Conservation (phyloP, 192 early-diverging fungal genomes). For the Entomortierella lignicola region DNA sequence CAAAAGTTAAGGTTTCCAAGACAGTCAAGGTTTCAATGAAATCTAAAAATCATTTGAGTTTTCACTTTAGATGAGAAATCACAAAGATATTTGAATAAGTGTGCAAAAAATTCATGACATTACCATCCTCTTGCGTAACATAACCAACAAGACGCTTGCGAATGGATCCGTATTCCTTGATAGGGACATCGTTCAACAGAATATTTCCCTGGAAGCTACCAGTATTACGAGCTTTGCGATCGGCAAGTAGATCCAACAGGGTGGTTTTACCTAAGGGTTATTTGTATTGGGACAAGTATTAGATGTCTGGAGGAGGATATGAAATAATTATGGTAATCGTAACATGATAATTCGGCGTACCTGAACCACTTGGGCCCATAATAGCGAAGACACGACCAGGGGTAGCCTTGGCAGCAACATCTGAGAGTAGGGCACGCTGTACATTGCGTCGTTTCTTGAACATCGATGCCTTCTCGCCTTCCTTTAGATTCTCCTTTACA, state of each 20-base stretch:
- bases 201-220: conserved; percentile 63
- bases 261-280: conserved; percentile 68
- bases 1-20: conserved; percentile 78
- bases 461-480: conserved; percentile 28
- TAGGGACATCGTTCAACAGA: conserved; percentile 65
- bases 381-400: conserved; percentile 72
- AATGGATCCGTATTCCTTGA: conserved; percentile 65
- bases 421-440: conserved; percentile 35
- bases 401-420: conserved; percentile 33
- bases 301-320: too few relatives aligned
- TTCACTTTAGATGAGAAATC: too few relatives aligned
- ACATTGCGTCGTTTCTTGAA: conserved; percentile 42
- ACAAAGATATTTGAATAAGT: not conserved
- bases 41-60: conserved; percentile 6
- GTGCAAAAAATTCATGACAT: not conserved
- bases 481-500: conserved; percentile 24
- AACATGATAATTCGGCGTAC: too few relatives aligned
- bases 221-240: conserved; percentile 56
- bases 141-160: conserved; percentile 69
- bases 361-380: conserved; percentile 70
- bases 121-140: conserved; percentile 68
- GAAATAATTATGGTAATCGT: too few relatives aligned
- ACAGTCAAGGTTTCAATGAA: conserved; percentile 71
- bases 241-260: conserved; percentile 71
- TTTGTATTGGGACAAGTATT: too few relatives aligned